phyloP scores from a whole-genome alignment of 73 alveolate genomes.

The Tetrahymena borealis region DNA sequence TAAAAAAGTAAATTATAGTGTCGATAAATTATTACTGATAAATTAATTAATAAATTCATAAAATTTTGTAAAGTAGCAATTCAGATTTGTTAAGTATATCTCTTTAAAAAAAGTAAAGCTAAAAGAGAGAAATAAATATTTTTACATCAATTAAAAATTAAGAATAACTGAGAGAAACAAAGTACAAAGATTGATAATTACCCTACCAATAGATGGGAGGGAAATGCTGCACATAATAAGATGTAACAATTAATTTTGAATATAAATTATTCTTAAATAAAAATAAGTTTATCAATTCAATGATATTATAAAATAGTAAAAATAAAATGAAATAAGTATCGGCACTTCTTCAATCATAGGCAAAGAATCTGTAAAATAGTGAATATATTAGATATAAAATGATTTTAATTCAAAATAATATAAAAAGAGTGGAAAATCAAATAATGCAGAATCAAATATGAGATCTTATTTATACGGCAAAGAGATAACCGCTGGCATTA shows the following conservation, averaged over 20 bases:
- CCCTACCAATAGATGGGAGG: conserved; percentile 2
- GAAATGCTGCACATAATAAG: not conserved
- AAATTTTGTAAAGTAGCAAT: too few species aligned
- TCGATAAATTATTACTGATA: too few species aligned
- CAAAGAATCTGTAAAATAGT: not conserved
- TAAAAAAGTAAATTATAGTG: too few species aligned
- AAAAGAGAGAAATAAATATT: too few species aligned
- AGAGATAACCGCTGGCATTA: not conserved
- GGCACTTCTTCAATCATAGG: not conserved
- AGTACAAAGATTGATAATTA: not conserved
- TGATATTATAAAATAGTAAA: too few species aligned
- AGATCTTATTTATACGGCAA: not conserved
- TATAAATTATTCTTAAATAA: too few species aligned
- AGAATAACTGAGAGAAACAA: not conserved
- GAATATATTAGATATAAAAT: not conserved
- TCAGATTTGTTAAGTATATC: too few species aligned
- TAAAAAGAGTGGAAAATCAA: not conserved
- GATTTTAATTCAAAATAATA: not conserved
- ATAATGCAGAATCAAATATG: not conserved
- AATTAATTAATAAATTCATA: too few species aligned
- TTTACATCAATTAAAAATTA: not conserved
- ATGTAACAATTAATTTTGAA: too few species aligned
- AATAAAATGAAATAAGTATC: not conserved
- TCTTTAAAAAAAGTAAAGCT: too few species aligned
- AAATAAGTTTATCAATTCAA: too few species aligned